Conservation (phyloP, 371 early-diverging fungal genomes). For the Rhizopus sp. region DNA sequence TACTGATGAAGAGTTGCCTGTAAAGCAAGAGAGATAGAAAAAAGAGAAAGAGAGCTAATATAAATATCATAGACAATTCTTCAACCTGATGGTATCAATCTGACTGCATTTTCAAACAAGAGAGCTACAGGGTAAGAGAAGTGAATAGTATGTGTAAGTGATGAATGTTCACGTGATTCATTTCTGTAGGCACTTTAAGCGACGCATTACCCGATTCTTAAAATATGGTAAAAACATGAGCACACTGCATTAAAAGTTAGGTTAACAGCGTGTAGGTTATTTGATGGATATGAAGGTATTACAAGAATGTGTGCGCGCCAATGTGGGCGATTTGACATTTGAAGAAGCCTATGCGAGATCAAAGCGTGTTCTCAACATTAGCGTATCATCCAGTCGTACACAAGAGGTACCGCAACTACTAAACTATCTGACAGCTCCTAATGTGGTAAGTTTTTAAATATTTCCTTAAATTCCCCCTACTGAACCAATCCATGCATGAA, state of each 20-base stretch:
- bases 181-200: constrained; percentile 44
- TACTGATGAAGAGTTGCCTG: constrained; percentile 70
- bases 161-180: not conserved
- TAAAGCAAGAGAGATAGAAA: constrained; percentile 20
- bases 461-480: not conserved
- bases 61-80: constrained; percentile 46
- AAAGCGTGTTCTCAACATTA: constrained; percentile 71
- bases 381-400: constrained; percentile 67
- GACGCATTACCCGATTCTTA: constrained; percentile 61
- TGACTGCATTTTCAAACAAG: constrained; percentile 63
- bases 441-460: constrained; percentile 57
- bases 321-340: constrained; percentile 74
- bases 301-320: constrained; percentile 66
- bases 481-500: not conserved
- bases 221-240: constrained; percentile 1
- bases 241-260: not conserved
- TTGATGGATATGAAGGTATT: constrained; percentile 71
- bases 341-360: constrained; percentile 70
- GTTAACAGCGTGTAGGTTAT: constrained; percentile 49
- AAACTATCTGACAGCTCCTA: constrained; percentile 76
- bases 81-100: constrained; percentile 63
- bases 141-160: not conserved
- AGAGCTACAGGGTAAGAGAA: constrained; percentile 41
- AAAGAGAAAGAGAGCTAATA: not conserved
- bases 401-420: constrained; percentile 72